These are phyloP conservation scores for Rhodotorula kratochvilovae DNA, from an alignment of 768 basidiomycete species.

Conservation along the genomic window DNA sequence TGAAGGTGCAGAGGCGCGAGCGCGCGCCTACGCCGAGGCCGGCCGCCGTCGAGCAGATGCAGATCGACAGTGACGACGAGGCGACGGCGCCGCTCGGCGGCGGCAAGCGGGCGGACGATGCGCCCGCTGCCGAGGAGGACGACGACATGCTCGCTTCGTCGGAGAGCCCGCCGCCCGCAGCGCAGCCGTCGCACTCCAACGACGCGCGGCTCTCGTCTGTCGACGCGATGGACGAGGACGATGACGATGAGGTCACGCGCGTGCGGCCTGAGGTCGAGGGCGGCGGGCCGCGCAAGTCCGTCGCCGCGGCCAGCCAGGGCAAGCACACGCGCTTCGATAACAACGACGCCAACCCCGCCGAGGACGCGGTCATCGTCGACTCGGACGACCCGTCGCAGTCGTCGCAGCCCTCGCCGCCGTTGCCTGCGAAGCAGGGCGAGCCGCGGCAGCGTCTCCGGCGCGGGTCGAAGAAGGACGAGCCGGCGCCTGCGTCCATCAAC, in stretches of 20 bases:
- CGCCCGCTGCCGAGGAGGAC: neutral
- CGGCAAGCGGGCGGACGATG: rapidly evolving
- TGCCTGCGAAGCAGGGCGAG: neutral
- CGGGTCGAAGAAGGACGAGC: neutral
- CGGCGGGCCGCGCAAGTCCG: slow-evolving; percentile 2
- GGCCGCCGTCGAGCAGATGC: no score
- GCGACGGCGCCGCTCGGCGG: no score
- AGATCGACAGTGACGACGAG: neutral
- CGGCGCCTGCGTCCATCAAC: neutral
- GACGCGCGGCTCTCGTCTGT: neutral
- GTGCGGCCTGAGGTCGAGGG: slow-evolving; percentile 7
- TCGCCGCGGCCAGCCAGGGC: neutral
- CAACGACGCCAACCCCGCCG: neutral
- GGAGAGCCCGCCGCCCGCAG: neutral
- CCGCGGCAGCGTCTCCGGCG: neutral
- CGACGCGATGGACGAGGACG: neutral
- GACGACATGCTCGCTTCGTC: neutral
- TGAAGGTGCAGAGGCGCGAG: neutral
- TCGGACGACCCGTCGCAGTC: neutral
- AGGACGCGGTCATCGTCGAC: neutral
- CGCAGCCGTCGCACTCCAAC: no score
- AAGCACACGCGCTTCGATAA: neutral
- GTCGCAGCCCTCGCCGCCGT: slow-evolving; percentile 5
- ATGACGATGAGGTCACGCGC: neutral
- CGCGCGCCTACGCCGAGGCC: no score